phyloP scores from a whole-genome alignment of 257 asterid species.

The Avicennia marina region DNA sequence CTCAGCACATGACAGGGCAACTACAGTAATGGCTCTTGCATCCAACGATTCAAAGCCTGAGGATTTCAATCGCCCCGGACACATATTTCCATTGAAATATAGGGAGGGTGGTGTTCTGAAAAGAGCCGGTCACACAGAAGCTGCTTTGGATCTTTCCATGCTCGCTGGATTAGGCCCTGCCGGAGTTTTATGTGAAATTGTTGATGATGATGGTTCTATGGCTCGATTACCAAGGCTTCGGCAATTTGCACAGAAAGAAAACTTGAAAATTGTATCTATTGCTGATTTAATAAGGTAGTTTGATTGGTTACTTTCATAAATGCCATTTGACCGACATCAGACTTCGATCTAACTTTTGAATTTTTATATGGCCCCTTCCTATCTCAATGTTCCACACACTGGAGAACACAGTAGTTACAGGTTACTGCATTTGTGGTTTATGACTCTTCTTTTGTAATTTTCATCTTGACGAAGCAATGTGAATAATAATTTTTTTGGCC shows the following conservation, averaged over 20 bases:
- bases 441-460: background rate
- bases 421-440: background rate
- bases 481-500: too few species aligned
- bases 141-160: slow-evolving; percentile 83
- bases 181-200: slow-evolving; percentile 89
- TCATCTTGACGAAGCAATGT: too few species aligned
- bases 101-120: slow-evolving; percentile 93
- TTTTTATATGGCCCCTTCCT: too few species aligned
- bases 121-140: slow-evolving; percentile 99
- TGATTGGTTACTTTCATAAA: too few species aligned
- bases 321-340: too few species aligned
- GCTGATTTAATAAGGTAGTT: slow-evolving; percentile 87
- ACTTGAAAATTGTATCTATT: slow-evolving; percentile 73
- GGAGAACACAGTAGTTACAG: too few species aligned
- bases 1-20: slow-evolving; percentile 92
- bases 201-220: slow-evolving; percentile 99
- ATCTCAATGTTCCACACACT: too few species aligned
- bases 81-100: slow-evolving; percentile 91
- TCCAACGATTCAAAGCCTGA: slow-evolving; percentile 76
- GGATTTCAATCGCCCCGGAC: slow-evolving; percentile 98
- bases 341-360: too few species aligned
- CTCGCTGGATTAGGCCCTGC: slow-evolving; percentile 86
- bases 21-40: slow-evolving; percentile 80
- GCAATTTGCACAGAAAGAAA: slow-evolving; percentile 58
- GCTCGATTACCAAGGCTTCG: slow-evolving; percentile 87